Evolutionary conservation across 768 basidiomycete genomes (phyloP), one percentile per base, ranked within the genome.

Genomic region (Mycena belliarum): DNA sequence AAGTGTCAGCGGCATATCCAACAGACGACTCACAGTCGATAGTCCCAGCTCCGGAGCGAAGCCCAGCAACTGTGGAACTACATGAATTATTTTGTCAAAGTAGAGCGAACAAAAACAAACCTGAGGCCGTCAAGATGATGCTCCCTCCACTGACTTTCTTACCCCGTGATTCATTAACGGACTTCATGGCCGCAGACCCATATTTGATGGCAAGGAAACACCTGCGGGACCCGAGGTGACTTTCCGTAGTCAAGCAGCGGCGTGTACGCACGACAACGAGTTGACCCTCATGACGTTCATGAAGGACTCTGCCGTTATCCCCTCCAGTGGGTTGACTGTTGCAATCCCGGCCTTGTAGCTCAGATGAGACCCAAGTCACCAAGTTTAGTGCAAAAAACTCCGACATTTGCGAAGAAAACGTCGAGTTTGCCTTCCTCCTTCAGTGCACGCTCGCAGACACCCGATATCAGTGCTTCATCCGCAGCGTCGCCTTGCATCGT

Each of bases 361-460:
- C 20, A 56, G 20, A 50, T 59, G 55, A 60, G 57, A 54, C 23
- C 15, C 16, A 26, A 12, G 18, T 18, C 10, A 28, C 46, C 6
- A 44, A 44, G 28, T 38, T 21, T 12, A 48, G n/a, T 12, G 12
- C 16, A 12, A 10, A 26, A 47, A 20, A 47, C 23, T 50, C 84
- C 50, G 66, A 93, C 95, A 69, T 98, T 97, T 32, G 95, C 95
- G 69, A 95, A 98, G 79, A 97, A 97, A 61, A 95, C 86, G 64
- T 98, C 95, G 14, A 98, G 78, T 57, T 85, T 81, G 10, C 94
- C 93, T 68, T 95, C 88, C 59, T 97, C 93, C 41, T 81, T 73
- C 29, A 93, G 66, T 3, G 89, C 92, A 55, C 77, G 85, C 55
- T 87, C 75, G 70, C 94, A 93, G 1, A 94, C 69, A 7, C 72